Conservation (phyloP, 2,329 filamentous ascomycete species). For the Cladophialophora psammophila region DNA sequence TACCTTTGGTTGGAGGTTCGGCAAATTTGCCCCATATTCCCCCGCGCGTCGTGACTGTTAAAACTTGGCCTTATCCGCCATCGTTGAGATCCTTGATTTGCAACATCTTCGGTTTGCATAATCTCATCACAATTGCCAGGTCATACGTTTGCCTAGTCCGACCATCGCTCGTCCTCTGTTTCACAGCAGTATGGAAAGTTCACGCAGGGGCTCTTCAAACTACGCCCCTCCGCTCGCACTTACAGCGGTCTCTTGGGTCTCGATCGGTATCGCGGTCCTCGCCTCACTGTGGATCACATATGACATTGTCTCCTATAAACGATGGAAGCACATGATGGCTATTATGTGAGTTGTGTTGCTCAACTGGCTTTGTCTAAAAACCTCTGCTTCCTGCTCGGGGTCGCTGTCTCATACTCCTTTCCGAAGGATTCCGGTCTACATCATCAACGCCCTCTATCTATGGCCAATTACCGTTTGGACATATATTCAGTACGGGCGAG, state of each 20-base stretch:
- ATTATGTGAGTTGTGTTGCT: background rate
- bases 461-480: background rate
- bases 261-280: background rate
- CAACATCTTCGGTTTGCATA: no score
- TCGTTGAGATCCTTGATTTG: no score
- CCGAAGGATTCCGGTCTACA: slow-evolving; percentile 2
- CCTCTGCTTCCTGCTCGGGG: no score
- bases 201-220: background rate
- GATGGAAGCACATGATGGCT: background rate
- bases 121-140: no score
- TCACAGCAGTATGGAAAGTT: background rate
- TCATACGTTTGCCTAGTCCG: no score
- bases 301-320: background rate
- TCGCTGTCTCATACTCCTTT: background rate
- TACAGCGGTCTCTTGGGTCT: background rate
- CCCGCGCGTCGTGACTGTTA: no score
- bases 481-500: background rate
- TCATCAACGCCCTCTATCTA: slow-evolving; percentile 2
- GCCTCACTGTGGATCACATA: background rate
- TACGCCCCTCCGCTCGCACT: background rate
- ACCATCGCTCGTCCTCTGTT: background rate
- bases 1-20: no score
- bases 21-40: no score
- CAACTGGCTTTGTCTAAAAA: no score
- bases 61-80: no score